These are phyloP conservation scores for Euphorbia tirucalli DNA, from an alignment of 345 rosid species.

Conservation along the genomic window DNA sequence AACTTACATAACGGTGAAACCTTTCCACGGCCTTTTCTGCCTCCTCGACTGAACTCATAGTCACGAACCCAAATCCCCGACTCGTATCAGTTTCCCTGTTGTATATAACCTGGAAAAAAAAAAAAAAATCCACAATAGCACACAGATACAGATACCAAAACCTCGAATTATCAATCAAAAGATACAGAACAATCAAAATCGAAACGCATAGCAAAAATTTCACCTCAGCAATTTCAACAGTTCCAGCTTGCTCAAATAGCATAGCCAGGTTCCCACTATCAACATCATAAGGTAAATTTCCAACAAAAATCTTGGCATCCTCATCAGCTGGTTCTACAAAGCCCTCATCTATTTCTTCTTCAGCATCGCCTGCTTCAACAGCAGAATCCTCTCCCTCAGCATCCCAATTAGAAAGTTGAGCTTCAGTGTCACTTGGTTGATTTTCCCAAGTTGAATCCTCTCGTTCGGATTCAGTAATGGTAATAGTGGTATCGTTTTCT, in stretches of 20 bases:
- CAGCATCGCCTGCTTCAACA: conserved; percentile 18
- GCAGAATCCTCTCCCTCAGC: conserved; percentile 33
- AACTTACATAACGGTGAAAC: conserved; percentile 70
- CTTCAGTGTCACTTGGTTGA: conserved; percentile 30
- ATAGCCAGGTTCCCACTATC: conserved; percentile 76
- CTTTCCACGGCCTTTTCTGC: conserved; percentile 76
- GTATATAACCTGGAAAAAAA: conserved; percentile 64
- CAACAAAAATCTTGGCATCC: conserved; percentile 84
- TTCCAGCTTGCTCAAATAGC: conserved; percentile 86
- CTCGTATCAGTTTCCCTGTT: conserved; percentile 80
- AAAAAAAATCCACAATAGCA: neutral
- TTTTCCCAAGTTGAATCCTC: conserved; percentile 31
- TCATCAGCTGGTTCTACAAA: conserved; percentile 63
- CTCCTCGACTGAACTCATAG: conserved; percentile 84
- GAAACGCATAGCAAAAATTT: conserved; percentile 4
- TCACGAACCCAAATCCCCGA: conserved; percentile 93
- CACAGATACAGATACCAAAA: neutral
- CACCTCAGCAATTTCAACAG: conserved; percentile 95
- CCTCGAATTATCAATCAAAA: neutral
- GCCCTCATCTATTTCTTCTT: conserved; percentile 27
- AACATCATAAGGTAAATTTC: conserved; percentile 75
- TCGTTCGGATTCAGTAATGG: conserved; percentile 26
- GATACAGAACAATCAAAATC: neutral
- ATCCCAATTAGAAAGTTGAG: conserved; percentile 33
- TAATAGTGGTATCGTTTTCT: conserved; percentile 33